Conservation (phyloP, 106 monocot genomes). For the Triglochin maritima region DNA sequence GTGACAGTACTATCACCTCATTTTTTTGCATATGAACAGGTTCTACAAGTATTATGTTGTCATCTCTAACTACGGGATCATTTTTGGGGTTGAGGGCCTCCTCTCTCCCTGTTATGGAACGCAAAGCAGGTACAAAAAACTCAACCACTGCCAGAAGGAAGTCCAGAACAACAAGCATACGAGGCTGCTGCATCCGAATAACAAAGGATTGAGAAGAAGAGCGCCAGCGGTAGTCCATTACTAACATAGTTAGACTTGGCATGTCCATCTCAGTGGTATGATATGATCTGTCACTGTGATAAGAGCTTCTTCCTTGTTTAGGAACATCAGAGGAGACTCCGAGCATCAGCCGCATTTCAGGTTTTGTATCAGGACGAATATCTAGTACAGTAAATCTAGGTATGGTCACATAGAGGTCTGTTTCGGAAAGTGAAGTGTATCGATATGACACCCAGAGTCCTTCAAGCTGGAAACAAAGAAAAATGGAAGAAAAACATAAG, state of each 20-base stretch:
- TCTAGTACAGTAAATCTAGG: constrained; percentile 79
- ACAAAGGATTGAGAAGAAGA: constrained; percentile 73
- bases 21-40: constrained; percentile 53
- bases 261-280: constrained; percentile 11
- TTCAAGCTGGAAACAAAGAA: constrained; percentile 50
- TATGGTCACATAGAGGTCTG: constrained; percentile 78
- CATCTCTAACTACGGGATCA: constrained; percentile 51
- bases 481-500: too few relatives aligned
- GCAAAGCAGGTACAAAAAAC: constrained; percentile 79
- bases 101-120: constrained; percentile 69
- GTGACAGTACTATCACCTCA: constrained; percentile 53
- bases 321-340: constrained; percentile 57
- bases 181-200: constrained; percentile 82
- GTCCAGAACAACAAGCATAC: constrained; percentile 84
- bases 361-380: constrained; percentile 76
- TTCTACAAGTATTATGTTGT: constrained; percentile 63
- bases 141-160: constrained; percentile 87
- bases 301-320: constrained; percentile 14
- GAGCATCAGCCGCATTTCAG: constrained; percentile 96
- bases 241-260: constrained; percentile 77
- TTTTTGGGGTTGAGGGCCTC: constrained; percentile 67
- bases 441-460: constrained; percentile 90
- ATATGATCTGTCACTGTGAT: too few relatives aligned
- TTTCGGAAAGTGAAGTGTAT: constrained; percentile 62
- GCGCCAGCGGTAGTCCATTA: constrained; percentile 85